A percentile compares a stretch with the other conserved stretches of the same genome.
These are phyloP conservation scores for Alloascoidea hylecoeti DNA, from an alignment of 805 yeast species.

Conservation along the genomic window DNA sequence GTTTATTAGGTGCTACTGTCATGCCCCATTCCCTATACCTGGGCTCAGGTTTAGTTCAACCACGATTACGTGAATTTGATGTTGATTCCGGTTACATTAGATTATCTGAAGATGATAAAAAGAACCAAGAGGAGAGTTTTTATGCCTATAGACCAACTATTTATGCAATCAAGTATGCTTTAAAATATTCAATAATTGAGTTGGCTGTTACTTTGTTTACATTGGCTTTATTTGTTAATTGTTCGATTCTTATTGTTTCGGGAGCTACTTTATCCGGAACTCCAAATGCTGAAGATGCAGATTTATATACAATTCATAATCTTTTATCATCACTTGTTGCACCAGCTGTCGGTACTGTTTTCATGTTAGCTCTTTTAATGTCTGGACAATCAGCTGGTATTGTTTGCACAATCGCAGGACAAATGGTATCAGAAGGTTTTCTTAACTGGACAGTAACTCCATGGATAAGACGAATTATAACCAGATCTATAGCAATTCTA, in stretches of 20 bases:
- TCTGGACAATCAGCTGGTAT: constrained; percentile 90
- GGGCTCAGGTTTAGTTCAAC: constrained; percentile 83
- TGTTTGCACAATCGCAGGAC: constrained; percentile 89
- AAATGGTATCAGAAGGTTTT: constrained; percentile 86
- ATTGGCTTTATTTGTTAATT: constrained; percentile 76
- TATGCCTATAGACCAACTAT: constrained; percentile 53
- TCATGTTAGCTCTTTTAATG: constrained; percentile 71
- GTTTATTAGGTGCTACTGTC: constrained; percentile 85
- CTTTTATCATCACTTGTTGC: constrained; percentile 49
- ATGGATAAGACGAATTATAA: constrained; percentile 64
- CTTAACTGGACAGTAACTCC: constrained; percentile 71
- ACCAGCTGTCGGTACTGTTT: constrained; percentile 67
- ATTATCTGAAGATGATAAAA: background rate
- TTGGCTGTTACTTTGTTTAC: constrained; percentile 57
- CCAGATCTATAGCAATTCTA: constrained; percentile 64
- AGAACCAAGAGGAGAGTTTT: constrained; percentile 22
- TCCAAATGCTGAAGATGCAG: constrained; percentile 64
- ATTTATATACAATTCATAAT: constrained; percentile 61
- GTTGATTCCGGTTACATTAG: constrained; percentile 12
- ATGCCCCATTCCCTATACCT: constrained; percentile 89
- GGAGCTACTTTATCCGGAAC: constrained; percentile 66
- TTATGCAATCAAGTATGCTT: constrained; percentile 58
- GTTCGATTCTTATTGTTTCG: constrained; percentile 70
- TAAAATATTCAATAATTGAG: constrained; percentile 62
- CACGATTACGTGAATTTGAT: constrained; percentile 72